These are phyloP conservation scores for Coemansia sp. DNA, from an alignment of 192 early-diverging fungal genomes.

Conservation along the genomic window DNA sequence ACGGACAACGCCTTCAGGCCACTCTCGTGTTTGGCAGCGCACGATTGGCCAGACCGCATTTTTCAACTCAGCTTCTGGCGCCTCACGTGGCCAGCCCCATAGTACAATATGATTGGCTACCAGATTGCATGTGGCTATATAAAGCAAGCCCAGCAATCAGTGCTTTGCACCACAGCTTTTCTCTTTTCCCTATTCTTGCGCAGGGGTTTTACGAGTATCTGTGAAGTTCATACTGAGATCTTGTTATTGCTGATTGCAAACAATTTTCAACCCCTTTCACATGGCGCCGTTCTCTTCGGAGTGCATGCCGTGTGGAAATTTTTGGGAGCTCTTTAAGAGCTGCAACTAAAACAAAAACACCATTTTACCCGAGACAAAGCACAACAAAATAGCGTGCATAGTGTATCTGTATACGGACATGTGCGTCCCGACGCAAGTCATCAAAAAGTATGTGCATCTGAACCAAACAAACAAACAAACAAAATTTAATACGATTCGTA, in stretches of 20 bases:
- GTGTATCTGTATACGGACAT: too few relatives aligned
- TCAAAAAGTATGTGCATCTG: too few relatives aligned
- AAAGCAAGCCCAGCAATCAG: background rate
- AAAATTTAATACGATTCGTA: conserved; percentile 4
- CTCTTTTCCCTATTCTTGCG: conserved; percentile 31
- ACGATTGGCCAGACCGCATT: conserved; percentile 11
- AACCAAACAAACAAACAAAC: background rate
- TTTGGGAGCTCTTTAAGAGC: conserved; percentile 40
- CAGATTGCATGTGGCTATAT: background rate
- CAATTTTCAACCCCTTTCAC: conserved; percentile 34
- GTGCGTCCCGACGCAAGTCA: too few relatives aligned
- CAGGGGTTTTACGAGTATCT: conserved; percentile 45
- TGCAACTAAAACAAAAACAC: background rate
- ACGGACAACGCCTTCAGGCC: background rate
- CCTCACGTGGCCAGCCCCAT: conserved; percentile 9
- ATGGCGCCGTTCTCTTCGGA: conserved; percentile 13
- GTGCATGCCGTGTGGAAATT: conserved; percentile 38
- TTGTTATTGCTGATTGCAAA: conserved; percentile 50
- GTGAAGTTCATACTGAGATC: conserved; percentile 52
- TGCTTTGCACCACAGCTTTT: background rate
- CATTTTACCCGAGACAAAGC: too few relatives aligned
- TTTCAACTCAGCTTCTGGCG: background rate
- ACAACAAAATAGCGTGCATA: background rate
- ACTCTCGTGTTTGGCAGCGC: conserved; percentile 9
- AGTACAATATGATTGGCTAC: background rate